phyloP scores from a whole-genome alignment of 1,284 basidiomycete genomes.

The Ceratobasidium papillatum region DNA sequence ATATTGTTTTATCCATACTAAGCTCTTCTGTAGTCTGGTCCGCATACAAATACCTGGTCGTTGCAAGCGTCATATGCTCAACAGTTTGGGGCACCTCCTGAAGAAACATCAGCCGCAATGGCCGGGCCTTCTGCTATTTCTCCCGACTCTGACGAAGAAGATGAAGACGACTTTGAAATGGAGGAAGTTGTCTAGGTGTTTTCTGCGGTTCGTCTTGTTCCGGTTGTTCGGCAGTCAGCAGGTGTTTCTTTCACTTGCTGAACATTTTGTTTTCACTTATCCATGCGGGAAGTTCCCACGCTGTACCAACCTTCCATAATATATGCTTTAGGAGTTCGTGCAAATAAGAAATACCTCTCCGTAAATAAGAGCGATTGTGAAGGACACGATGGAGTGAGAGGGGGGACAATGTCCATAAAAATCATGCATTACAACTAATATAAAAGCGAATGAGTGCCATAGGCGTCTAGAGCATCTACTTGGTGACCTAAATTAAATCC shows the following conservation, averaged over 20 bases:
- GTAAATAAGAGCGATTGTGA: background rate
- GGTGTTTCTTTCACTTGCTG: background rate
- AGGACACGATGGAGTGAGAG: background rate
- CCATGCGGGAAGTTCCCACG: background rate
- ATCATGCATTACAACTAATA: constrained; percentile 20
- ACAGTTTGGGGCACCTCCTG: constrained; percentile 36
- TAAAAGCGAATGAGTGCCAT: constrained; percentile 4
- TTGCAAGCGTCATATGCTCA: constrained; percentile 36
- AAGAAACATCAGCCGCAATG: background rate
- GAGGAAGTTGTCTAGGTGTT: constrained; percentile 34
- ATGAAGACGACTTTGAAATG: constrained; percentile 43
- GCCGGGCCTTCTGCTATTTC: background rate
- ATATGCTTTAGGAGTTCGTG: background rate
- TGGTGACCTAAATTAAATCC: constrained; percentile 10
- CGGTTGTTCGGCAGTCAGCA: background rate
- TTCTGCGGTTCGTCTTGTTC: background rate
- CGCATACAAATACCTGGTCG: constrained; percentile 37
- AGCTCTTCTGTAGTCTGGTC: constrained; percentile 6
- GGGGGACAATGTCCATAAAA: constrained; percentile 13
- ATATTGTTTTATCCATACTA: constrained; percentile 45
- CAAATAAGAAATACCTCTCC: background rate
- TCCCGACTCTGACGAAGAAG: constrained; percentile 38
- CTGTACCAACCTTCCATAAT: background rate
- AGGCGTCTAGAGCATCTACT: constrained; percentile 13
- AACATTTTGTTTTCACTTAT: background rate